These are phyloP conservation scores for Didymella pinodella DNA, from an alignment of 2,329 filamentous ascomycete species.

Conservation along the genomic window DNA sequence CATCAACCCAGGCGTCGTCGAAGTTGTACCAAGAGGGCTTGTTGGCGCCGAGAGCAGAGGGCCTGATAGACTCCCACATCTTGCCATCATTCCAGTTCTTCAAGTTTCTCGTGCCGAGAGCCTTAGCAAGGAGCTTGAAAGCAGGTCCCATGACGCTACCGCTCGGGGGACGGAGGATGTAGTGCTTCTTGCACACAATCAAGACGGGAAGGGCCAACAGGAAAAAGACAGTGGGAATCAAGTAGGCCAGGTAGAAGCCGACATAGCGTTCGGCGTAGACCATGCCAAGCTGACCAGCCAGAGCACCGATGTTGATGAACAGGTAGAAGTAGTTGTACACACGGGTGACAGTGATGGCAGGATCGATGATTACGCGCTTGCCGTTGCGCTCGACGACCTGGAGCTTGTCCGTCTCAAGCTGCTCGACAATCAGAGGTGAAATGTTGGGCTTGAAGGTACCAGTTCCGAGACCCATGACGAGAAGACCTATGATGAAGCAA, in stretches of 20 bases:
- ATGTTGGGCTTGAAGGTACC: constrained; percentile 75
- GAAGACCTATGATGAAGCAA: constrained; percentile 64
- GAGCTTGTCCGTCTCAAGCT: constrained; percentile 67
- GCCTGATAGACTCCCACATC: constrained; percentile 72
- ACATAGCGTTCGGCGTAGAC: constrained; percentile 58
- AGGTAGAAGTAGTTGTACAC: constrained; percentile 67
- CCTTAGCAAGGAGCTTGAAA: constrained; percentile 61
- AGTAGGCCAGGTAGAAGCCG: constrained; percentile 76
- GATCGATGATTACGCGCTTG: constrained; percentile 71
- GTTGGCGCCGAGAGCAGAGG: constrained; percentile 64
- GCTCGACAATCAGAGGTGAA: constrained; percentile 65
- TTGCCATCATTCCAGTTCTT: constrained; percentile 62
- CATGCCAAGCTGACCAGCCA: constrained; percentile 50
- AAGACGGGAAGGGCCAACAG: constrained; percentile 67
- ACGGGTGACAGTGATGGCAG: constrained; percentile 69
- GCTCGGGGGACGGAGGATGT: constrained; percentile 67
- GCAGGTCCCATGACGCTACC: constrained; percentile 75
- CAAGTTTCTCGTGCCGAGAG: constrained; percentile 63
- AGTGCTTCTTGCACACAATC: constrained; percentile 65
- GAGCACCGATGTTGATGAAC: constrained; percentile 51
- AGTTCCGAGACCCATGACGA: constrained; percentile 71
- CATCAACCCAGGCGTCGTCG: constrained; percentile 83
- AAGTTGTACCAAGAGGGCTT: constrained; percentile 78
- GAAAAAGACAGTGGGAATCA: constrained; percentile 73
- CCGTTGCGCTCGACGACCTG: constrained; percentile 55